A percentile compares a stretch with the other conserved stretches of the same genome.
These are phyloP conservation scores for Jaminaea rosea DNA, from an alignment of 1,284 basidiomycete genomes.

Conservation along the genomic window DNA sequence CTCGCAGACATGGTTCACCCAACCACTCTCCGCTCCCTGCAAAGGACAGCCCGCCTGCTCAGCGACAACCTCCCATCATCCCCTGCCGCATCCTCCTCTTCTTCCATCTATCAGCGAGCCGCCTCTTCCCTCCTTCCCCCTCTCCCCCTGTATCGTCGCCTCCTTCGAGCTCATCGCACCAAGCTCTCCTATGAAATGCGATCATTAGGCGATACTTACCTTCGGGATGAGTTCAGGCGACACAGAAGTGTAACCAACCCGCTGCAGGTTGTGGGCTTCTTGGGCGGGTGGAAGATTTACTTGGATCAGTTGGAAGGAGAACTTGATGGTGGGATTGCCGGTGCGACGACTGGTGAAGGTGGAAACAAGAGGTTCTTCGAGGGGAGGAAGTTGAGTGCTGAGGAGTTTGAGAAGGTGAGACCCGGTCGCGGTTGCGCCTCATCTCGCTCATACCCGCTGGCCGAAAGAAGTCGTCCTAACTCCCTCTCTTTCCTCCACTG, in stretches of 20 bases:
- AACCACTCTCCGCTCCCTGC: too few species aligned
- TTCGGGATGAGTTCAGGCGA: conserved; percentile 44
- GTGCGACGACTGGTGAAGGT: too few species aligned
- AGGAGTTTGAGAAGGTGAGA: conserved; percentile 9
- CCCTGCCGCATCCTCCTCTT: too few species aligned
- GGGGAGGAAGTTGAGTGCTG: not conserved
- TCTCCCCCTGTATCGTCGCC: conserved; percentile 37
- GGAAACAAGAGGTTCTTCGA: not conserved
- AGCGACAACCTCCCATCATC: too few species aligned
- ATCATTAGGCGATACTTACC: conserved; percentile 43
- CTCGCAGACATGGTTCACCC: too few species aligned
- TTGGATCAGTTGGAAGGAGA: conserved; percentile 33
- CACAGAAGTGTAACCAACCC: conserved; percentile 41
- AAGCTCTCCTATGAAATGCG: conserved; percentile 42
- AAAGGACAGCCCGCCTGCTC: too few species aligned
- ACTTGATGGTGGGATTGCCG: conserved; percentile 2
- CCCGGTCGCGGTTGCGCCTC: too few species aligned
- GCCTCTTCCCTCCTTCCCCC: conserved; percentile 35
- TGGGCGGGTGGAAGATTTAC: conserved; percentile 46
- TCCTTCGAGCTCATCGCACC: conserved; percentile 36
- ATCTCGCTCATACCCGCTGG: too few species aligned
- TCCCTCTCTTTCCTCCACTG: too few species aligned
- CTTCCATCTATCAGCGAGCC: too few species aligned
- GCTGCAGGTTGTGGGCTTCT: conserved; percentile 43
- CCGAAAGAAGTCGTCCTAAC: too few species aligned